Evolutionary conservation across 1,284 basidiomycete genomes (phyloP).

Genomic region (Microbotryum lychnidis-dioicae): DNA sequence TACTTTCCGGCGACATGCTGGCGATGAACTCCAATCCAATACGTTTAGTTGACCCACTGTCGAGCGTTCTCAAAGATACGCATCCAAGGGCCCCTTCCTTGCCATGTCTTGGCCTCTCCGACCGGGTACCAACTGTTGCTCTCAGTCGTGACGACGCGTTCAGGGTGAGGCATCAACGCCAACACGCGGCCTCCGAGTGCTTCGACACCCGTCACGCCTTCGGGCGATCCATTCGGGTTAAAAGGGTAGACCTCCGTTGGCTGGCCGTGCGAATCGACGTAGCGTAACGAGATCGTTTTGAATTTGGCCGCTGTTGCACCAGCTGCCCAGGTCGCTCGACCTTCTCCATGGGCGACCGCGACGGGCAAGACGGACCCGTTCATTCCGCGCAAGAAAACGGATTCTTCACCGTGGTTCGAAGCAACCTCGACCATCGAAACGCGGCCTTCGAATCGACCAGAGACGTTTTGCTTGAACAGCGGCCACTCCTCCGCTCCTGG

Average conservation of each 20-base stretch:
- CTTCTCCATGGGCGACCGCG: constrained; percentile 93
- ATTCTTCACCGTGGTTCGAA: constrained; percentile 45
- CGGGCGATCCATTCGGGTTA: constrained; percentile 89
- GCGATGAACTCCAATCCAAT: neutral
- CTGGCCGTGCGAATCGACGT: constrained; percentile 57
- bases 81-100: constrained; percentile 87
- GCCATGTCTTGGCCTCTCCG: constrained; percentile 52
- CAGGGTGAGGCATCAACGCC: constrained; percentile 78
- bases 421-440: constrained; percentile 70
- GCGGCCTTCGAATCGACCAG: constrained; percentile 85
- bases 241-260: constrained; percentile 74
- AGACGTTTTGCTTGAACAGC: constrained; percentile 77
- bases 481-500: constrained; percentile 84
- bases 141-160: constrained; percentile 37
- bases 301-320: constrained; percentile 28
- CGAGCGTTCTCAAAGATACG: constrained; percentile 83
- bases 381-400: constrained; percentile 85
- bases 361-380: constrained; percentile 77
- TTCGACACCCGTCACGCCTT: constrained; percentile 80
- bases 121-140: constrained; percentile 51
- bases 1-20: neutral
- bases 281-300: constrained; percentile 62
- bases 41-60: constrained; percentile 39
- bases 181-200: constrained; percentile 78
- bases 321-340: constrained; percentile 62